phyloP scores from a whole-genome alignment of 2,329 filamentous ascomycete species.

The Calonectria pseudoturangicola region DNA sequence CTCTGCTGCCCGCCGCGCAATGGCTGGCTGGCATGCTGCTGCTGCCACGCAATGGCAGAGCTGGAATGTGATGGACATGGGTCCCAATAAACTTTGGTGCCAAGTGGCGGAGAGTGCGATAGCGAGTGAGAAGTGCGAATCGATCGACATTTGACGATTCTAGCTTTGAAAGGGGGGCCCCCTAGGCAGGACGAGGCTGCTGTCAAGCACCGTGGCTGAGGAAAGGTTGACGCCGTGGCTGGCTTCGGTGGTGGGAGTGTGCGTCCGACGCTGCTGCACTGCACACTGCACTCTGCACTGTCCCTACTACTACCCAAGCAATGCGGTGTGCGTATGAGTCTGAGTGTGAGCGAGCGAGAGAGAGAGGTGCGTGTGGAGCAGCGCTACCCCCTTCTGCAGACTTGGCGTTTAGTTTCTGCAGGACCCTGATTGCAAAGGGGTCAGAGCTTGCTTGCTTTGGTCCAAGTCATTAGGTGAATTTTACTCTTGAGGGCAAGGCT shows the following conservation, averaged over 20 bases:
- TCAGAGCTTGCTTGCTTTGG: background rate
- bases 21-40: constrained; percentile 4
- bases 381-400: background rate
- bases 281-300: too few species aligned
- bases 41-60: constrained; percentile 13
- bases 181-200: background rate
- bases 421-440: background rate
- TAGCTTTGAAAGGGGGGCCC: constrained; percentile 7
- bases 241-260: background rate
- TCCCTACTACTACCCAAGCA: background rate
- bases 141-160: constrained; percentile 21
- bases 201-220: constrained; percentile 7
- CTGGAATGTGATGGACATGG: constrained; percentile 8
- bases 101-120: constrained; percentile 4
- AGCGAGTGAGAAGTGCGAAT: constrained; percentile 7
- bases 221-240: constrained; percentile 25
- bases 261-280: background rate
- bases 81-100: constrained; percentile 3
- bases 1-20: background rate
- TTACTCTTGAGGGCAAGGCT: background rate
- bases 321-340: background rate
- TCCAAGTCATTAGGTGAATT: background rate
- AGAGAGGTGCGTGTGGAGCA: constrained; percentile 1
- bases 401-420: background rate
- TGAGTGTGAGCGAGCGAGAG: background rate